Base-by-base conservation (phyloP, 2,329 filamentous ascomycete genomes). In the Botrytis paeoniae region DNA sequence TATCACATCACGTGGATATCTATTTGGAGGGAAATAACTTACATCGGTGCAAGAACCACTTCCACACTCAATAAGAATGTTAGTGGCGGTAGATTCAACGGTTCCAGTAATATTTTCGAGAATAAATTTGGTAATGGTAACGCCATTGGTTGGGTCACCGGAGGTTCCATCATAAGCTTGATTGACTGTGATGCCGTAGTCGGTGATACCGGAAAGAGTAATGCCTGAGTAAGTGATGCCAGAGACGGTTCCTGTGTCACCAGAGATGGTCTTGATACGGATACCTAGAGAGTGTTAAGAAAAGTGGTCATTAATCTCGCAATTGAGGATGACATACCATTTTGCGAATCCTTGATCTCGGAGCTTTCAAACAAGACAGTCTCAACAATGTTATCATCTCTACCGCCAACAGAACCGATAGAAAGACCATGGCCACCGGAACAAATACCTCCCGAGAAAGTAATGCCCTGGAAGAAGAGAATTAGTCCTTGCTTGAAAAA, bases 351-450 rank as follows among this genome's bases (percentile, higher is more conserved):
- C 69, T 78, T 79, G 71, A 89, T 83, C 37, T 80, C 82, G 9
- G 82, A 84, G 75, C 83, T 81, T 54, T 83, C 78, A 75, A 90
- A 86, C 29, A 81, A 82, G n/a, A 90, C 85, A 63, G 82, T 84
- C 41, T 84, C 78, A 68, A 90, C 88, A 10, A 78, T 81, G 81
- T 89, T 89, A 80, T 88, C 81, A 68, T 76, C 78, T 62, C 87
- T 85, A 22, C 85, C 86, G 62, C 87, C 87, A 88, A 89, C 85
- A 4, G 85, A 87, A 68, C 87, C 87, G 77, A 90, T 87, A 71
- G 85, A 86, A 25, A 90, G 81, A 68, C 87, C 88, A 59, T 79
- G 78, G 20, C 78, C 78, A 62, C 78, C 78, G 18, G 76, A 78
- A 59, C 78, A 79, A 22, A 74, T 62, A 35, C 77, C 76, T 5